These are phyloP conservation scores for Epichloe gansuensis DNA, from an alignment of 2,329 filamentous ascomycete species.

Conservation along the genomic window DNA sequence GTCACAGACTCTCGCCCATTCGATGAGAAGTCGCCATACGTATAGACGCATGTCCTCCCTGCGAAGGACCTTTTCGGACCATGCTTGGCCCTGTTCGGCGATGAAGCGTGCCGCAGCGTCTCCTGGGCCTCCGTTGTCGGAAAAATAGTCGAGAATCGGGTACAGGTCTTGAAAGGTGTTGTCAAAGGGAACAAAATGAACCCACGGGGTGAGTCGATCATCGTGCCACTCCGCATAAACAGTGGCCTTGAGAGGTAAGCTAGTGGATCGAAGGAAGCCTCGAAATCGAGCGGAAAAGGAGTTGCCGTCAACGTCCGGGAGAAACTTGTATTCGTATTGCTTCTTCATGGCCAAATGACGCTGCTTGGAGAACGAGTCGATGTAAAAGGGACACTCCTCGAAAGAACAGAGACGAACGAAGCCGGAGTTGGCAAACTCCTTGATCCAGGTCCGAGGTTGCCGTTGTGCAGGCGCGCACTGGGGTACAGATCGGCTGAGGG, in stretches of 20 bases:
- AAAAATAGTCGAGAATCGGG: constrained; percentile 51
- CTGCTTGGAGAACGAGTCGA: constrained; percentile 21
- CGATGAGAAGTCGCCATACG: constrained; percentile 45
- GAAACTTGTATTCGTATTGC: constrained; percentile 47
- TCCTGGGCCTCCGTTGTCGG: constrained; percentile 31
- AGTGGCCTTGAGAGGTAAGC: constrained; percentile 56
- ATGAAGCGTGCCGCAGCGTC: constrained; percentile 47
- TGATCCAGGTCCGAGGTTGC: constrained; percentile 28
- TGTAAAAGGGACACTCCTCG: constrained; percentile 26
- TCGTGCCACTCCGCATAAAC: constrained; percentile 68
- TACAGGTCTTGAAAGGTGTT: constrained; percentile 56
- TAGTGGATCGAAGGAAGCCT: constrained; percentile 49
- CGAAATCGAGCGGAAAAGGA: constrained; percentile 50
- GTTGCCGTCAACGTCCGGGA: constrained; percentile 61
- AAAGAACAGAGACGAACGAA: constrained; percentile 29
- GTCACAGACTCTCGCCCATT: constrained; percentile 40
- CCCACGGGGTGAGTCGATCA: constrained; percentile 53
- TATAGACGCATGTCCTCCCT: constrained; percentile 56
- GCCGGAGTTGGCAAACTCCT: constrained; percentile 27
- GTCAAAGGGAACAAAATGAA: constrained; percentile 61
- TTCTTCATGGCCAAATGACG: constrained; percentile 28
- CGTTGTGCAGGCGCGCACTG: constrained; percentile 21
- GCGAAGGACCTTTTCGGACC: constrained; percentile 48
- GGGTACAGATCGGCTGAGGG: constrained; percentile 30
- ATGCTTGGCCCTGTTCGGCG: constrained; percentile 44